Evolutionary conservation across 371 early-diverging fungal genomes (phyloP), one percentile per base, ranked within the genome.

Genomic region (Fennellomyces sp.): DNA sequence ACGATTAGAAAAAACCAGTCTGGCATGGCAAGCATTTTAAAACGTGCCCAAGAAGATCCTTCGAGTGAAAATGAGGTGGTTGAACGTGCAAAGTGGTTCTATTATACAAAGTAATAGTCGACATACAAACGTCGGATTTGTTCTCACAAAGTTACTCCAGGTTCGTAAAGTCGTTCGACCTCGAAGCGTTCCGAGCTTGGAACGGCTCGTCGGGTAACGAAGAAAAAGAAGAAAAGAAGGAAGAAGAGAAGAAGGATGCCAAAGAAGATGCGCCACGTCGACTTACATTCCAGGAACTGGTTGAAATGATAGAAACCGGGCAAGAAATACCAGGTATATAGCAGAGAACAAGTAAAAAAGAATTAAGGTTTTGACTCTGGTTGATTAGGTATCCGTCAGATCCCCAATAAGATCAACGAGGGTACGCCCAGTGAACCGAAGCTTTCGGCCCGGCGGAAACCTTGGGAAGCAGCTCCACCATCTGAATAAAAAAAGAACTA

Each of bases 341-440:
- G 15, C 25, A 52, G 48, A 47, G 3, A 2, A 23, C 41, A 41
- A n/a, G n/a, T 41, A 41, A 41, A 41, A 10, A 1, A n/a, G 8
- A 41, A 6, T 11, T n/a, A 39, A 15, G 39, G 39, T 39, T 5
- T 15, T 39, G 10, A 23, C 25, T 11, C 25, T 42, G 7, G 4
- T 21, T 21, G 10, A 30, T 33, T 69, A 80, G 82, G 68, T 41
- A 83, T 84, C 28, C 75, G 73, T n/a, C 75, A 78, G 54, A 84
- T 84, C 39, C 84, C 84, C 8, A 76, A 81, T 56, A 75, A 75
- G 45, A 55, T 84, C 30, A 81, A 80, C 41, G 76, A 80, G 52
- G 78, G 72, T 4, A 59, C 73, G 7, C 84, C 84, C 0, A 81
- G 80, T 29, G 68, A 67, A 41, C 61, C 84, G 13, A 74, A 67